Base-by-base conservation (phyloP, 345 rosid genomes). In the Brassica rapa region DNA sequence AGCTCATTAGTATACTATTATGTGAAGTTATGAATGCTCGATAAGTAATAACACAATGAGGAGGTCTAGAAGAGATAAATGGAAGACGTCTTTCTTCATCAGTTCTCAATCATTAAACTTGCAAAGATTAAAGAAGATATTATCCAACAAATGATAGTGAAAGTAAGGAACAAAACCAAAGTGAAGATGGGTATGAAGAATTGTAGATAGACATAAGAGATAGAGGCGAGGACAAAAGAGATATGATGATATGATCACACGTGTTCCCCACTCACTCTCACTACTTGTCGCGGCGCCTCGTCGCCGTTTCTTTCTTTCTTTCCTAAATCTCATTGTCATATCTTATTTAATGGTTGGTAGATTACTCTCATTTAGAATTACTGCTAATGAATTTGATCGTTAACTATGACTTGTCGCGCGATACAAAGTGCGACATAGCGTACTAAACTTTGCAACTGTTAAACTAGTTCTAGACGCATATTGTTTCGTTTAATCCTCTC, bases 281-380 rank as follows among this genome's bases (percentile, higher is more conserved):
- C 56, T 30, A 32, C 69, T 73, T 79, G 70, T 51, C 78, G 78
- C 78, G 78, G 78, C 78, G 71, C 64, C 70, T 68, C 78, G 82
- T 68, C 78, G 82, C 74, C 78, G 82, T 79, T 79, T 61, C 69
- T 35, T 62, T 53, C 23, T 55, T 11, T 19, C 0, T 70, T 55
- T 55, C 7, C 55, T 16, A 2, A 16, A 55, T 55, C 25, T 55
- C 25, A 16, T 19, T 16, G 9, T 21, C 63, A 24, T 57, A 56
- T 56, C 1, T 0, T 9, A 59, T 4, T 24, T 10, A 37, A 16
- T 27, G 19, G 49, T 19, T 73, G 32, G 68, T 10, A 16, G 30
- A 16, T 24, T 25, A 25, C 41, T 29, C 32, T 46, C 32, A 19
- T 43, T 8, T 25, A 14, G 49, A 46, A 30, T 46, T 46, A 62